Evolutionary conservation across 2,329 filamentous ascomycete genomes (phyloP), one percentile per base, ranked within the genome.

Genomic region (Emmonsia crescens): DNA sequence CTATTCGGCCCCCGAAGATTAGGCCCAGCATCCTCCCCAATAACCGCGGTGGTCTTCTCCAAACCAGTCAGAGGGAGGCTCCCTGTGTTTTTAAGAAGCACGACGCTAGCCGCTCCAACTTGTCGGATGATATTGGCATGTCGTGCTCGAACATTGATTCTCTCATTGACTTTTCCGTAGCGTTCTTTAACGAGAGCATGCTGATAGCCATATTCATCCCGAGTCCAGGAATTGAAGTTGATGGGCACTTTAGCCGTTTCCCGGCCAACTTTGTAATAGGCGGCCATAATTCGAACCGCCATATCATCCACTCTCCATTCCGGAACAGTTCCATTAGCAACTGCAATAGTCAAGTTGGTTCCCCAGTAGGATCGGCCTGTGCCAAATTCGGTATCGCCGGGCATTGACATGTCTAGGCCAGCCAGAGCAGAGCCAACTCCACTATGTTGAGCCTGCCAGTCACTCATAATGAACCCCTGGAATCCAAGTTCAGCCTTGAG

Each of bases 271-370:
- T 82, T 83, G 73, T 84, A 87, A 72, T 83, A 87, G 2, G 83
- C 83, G 59, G 85, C 79, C 76, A 87, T 83, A 70, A 87, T 96
- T 68, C 94, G 86, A 74, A 91, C 88, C 5, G 85, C 89, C 87
- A 96, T 96, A 71, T 97, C 94, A 68, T 96, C 92, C 10, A 97
- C 73, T 58, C 93, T 85, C 83, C 89, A 96, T 67, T 89, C 85
- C 0, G 93, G 90, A 38, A 97, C 78, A 0, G 91, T 96, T 42
- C 92, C 92, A 71, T 97, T 96, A 67, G 96, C 75, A 5, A 96
- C 86, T 1, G 89, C 89, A 56, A 96, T 78, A 1, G 93, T 96
- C 67, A 97, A 75, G 75, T 97, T 97, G 33, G 86, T 78, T 10
- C 93, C 93, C 88, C 89, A 96, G 79, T 81, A 95, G 21, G 86